Base-by-base conservation (phyloP, 257 asterid genomes). In the Scutellaria barbata region DNA sequence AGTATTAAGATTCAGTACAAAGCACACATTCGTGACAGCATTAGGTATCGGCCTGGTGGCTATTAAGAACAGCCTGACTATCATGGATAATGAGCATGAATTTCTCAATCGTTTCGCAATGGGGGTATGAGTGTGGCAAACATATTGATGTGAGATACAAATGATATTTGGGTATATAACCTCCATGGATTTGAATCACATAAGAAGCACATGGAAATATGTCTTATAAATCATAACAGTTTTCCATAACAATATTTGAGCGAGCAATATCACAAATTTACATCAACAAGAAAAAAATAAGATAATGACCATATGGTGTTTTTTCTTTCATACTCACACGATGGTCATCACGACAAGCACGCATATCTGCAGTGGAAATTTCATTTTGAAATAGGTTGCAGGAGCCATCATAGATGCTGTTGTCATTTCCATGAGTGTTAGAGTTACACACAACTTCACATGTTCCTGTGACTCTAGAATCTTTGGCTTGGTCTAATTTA, bases 301-400 rank as follows among this genome's bases (percentile, higher is more conserved):
- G 59, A 66, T 41, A 33, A 50, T 5, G 25, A 40, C 43, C 22
- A 13, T 5, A 33, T 18, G 8, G 51, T 25, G 12, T 69, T 41
- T 62, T 48, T 46, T 10, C 35, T 40, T 7, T 42, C 52, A 55
- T 60, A 86, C 97, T 87, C 82, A 90, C 96, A 59, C 86, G 82
- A 57, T 76, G 64, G 67, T 81, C 74, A 81, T 77, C 84, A 65
- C 72, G 62, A 73, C 82, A 74, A 78, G 86, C 80, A 55, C 76
- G 81, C 42, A 54, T 66, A 63, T 73, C 74, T 68, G 68, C 79
- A 57, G 68, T 66, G 56, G 83, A 60, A 74, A 52, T 61, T 52
- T 64, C 80, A 47, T 83, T 74, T 60, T 60, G 71, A 53, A 75
- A 70, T 64, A 46, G 61, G 77, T 75, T 79, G 76, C 76, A 74